These are phyloP conservation scores for Lactarius sp. DNA, from an alignment of 768 basidiomycete genomes.

Conservation along the genomic window DNA sequence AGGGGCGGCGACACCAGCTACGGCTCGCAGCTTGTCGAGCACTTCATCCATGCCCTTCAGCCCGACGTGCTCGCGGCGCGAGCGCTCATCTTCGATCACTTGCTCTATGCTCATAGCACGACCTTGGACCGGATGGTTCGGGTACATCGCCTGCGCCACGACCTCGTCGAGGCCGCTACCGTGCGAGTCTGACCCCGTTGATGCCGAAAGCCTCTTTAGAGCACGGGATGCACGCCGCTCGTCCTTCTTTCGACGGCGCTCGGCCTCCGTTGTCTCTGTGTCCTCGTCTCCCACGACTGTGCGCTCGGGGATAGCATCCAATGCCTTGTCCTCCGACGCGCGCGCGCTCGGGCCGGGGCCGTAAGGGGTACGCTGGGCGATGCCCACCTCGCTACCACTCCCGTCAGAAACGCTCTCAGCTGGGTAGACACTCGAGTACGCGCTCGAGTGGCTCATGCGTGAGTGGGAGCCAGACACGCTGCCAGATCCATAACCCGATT, in stretches of 20 bases:
- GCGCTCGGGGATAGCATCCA: conserved; percentile 23
- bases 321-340: conserved; percentile 19
- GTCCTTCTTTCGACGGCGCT: conserved; percentile 22
- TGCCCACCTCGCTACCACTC: conserved; percentile 15
- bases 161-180: conserved; percentile 12
- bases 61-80: conserved; percentile 20
- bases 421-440: conserved; percentile 23
- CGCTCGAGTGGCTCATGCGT: conserved; percentile 21
- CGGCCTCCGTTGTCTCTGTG: neutral
- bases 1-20: conserved; percentile 14
- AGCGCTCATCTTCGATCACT: conserved; percentile 21
- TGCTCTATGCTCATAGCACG: conserved; percentile 24
- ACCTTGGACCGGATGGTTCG: conserved; percentile 4
- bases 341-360: conserved; percentile 20
- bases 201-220: conserved; percentile 20
- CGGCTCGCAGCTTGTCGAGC: conserved; percentile 22
- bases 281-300: conserved; percentile 5
- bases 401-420: conserved; percentile 22
- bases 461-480: conserved; percentile 13
- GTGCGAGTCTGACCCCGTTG: neutral
- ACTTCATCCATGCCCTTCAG: conserved; percentile 26
- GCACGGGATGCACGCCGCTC: conserved; percentile 24
- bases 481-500: conserved; percentile 23
- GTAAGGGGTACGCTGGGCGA: conserved; percentile 11
- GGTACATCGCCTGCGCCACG: neutral